Evolutionary conservation across 73 alveolate species (phyloP).

Genomic region (Tetrahymena borealis): DNA sequence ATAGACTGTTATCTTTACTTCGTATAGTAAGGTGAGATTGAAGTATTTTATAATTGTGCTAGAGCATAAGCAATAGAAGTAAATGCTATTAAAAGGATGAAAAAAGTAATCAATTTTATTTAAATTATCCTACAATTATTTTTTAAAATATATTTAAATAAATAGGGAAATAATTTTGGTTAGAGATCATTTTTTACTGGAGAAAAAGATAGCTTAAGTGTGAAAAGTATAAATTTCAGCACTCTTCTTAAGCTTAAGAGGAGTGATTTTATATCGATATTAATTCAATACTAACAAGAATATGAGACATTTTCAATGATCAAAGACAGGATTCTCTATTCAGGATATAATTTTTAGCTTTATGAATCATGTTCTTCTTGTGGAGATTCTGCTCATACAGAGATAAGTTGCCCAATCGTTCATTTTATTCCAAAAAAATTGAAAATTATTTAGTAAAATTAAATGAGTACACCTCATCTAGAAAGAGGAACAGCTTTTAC

Average conservation of each 20-base stretch:
- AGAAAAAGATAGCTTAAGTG: not conserved
- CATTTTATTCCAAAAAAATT: not conserved
- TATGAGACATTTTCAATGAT: not conserved
- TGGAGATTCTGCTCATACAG: not conserved
- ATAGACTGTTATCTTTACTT: not conserved
- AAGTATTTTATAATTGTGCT: not conserved
- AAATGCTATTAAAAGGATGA: not conserved
- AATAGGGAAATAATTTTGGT: not conserved
- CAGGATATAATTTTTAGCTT: not conserved
- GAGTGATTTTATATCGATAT: not conserved
- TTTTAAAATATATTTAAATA: not conserved
- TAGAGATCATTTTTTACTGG: not conserved
- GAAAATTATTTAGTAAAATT: not conserved
- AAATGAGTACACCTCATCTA: not conserved
- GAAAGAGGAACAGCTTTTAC: not conserved
- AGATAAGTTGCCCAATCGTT: not conserved
- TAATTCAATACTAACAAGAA: not conserved
- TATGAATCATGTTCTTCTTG: not conserved
- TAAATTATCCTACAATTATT: not conserved
- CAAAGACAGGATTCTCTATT: not conserved
- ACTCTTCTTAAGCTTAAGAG: not conserved
- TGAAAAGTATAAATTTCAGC: not conserved
- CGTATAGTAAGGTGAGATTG: not conserved
- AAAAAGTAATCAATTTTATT: not conserved
- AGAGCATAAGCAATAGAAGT: not conserved